Base-by-base conservation (phyloP, 768 basidiomycete species). In the Leucosporidium scottii region DNA sequence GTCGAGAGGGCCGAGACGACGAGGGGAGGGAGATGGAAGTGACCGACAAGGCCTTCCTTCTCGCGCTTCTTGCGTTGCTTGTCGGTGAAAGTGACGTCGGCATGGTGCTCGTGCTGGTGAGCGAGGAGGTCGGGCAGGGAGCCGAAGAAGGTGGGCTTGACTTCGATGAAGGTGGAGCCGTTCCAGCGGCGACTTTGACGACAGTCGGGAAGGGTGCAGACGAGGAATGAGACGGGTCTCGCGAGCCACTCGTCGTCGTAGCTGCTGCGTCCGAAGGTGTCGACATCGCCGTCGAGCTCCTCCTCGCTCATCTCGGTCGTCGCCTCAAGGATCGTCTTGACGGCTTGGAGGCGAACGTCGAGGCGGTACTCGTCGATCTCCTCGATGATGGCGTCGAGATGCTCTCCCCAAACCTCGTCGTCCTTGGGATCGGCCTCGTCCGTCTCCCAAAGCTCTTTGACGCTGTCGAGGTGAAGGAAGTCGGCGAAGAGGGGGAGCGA, bases 281-380 rank as follows among this genome's bases (percentile, higher is more conserved):
- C 34, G 17, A n/a, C 23, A 50, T 53, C 50, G 20, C 8, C 66
- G 39, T 73, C 62, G 0, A 81, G 81, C 73, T 91, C 90, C 12
- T 88, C 85, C 77, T 90, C 88, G 88, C 88, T 90, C n/a, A 88
- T 90, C 61, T 90, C 87, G 67, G 91, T 87, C 55, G 82, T 73
- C 0, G 87, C 88, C 60, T 80, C 80, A 7, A 85, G 77, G 61
- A 92, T 82, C 3, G 86, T 86, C 25, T 81, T 79, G 25, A 65
- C 27, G 6, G 64, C 64, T n/a, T 30, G 20, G 25, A 39, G 6
- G 21, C 50, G 49, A 7, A 59, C 13, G 20, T 65, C 50, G 27
- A 44, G 17, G 3, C 34, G 31, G 21, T 44, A 20, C 9, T 10
- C 4, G 10, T 17, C 31, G 56, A 59, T 15, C 13, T 65, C 64